Conservation (phyloP, 495 filamentous ascomycete species). For the Bryoglossum gracile region DNA sequence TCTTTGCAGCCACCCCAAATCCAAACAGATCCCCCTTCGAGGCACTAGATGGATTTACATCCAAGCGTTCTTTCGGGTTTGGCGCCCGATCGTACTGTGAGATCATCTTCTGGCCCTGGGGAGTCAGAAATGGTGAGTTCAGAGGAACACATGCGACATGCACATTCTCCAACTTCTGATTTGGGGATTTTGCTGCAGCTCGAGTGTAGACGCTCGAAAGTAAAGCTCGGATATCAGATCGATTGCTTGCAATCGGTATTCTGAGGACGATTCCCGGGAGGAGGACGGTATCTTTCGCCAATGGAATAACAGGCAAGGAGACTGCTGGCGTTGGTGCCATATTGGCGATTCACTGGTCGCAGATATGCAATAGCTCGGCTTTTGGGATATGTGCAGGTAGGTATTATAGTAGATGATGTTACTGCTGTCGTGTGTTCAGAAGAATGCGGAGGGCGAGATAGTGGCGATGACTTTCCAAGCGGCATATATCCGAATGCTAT, state of each 20-base stretch:
- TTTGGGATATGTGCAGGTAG: background rate
- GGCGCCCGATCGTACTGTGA: slow-evolving; percentile 18
- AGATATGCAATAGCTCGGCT: background rate
- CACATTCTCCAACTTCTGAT: slow-evolving; percentile 53
- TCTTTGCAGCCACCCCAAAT: slow-evolving; percentile 72
- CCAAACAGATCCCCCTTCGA: slow-evolving; percentile 65
- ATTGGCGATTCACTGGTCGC: background rate
- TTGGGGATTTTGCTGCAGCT: slow-evolving; percentile 53
- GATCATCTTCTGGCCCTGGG: slow-evolving; percentile 63
- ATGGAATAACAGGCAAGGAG: slow-evolving; percentile 61
- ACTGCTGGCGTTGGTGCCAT: slow-evolving; percentile 13
- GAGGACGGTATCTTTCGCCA: slow-evolving; percentile 66
- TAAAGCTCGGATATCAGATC: slow-evolving; percentile 75
- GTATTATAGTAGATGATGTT: slow-evolving; percentile 3
- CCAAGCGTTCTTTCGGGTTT: slow-evolving; percentile 40
- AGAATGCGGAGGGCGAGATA: slow-evolving; percentile 9
- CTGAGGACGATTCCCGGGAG: slow-evolving; percentile 73
- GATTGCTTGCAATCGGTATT: slow-evolving; percentile 62
- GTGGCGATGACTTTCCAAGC: slow-evolving; percentile 4
- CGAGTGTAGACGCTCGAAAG: slow-evolving; percentile 68
- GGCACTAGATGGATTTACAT: slow-evolving; percentile 40
- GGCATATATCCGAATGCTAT: background rate
- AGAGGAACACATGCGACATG: slow-evolving; percentile 79
- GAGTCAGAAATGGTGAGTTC: slow-evolving; percentile 58
- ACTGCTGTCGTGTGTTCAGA: background rate